Evolutionary conservation across 176 grass and related monocot species (phyloP).

Genomic region (Oryza longistaminata): DNA sequence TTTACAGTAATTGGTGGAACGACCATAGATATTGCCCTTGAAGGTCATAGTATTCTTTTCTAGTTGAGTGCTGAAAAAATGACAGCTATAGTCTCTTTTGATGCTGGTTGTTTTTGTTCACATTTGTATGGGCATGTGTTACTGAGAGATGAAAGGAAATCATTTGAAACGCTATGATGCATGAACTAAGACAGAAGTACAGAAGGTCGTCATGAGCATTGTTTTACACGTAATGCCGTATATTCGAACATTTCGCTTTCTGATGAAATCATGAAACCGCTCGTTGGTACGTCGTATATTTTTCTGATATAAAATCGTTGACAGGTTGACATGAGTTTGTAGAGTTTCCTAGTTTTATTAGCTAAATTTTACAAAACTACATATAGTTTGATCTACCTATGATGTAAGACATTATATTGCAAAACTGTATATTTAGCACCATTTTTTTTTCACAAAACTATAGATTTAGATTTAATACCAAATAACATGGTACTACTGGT

Average conservation of each 20-base stretch:
- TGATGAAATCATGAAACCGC: no score
- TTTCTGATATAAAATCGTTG: no score
- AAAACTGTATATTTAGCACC: no score
- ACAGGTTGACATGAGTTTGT: no score
- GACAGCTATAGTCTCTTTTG: neutral
- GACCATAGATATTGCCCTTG: neutral
- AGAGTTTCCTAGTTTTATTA: no score
- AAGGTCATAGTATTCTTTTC: slow-evolving; percentile 25
- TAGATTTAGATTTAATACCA: no score
- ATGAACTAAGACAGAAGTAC: neutral
- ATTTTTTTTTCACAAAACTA: no score
- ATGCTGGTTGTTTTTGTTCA: neutral
- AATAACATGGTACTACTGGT: no score
- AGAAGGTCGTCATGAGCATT: neutral
- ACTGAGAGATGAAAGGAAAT: slow-evolving; percentile 6
- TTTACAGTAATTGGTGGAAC: neutral
- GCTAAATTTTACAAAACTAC: no score
- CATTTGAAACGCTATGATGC: neutral
- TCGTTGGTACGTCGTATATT: no score
- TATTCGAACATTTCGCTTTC: neutral
- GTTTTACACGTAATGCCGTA: neutral
- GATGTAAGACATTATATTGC: no score
- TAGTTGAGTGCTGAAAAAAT: neutral
- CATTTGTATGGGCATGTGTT: neutral
- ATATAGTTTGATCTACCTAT: no score